Percentiles rank a stretch among this genome's conserved stretches.
Evolutionary conservation across 2,329 filamentous ascomycete species (phyloP).

Genomic region (Coniochaeta sp.): DNA sequence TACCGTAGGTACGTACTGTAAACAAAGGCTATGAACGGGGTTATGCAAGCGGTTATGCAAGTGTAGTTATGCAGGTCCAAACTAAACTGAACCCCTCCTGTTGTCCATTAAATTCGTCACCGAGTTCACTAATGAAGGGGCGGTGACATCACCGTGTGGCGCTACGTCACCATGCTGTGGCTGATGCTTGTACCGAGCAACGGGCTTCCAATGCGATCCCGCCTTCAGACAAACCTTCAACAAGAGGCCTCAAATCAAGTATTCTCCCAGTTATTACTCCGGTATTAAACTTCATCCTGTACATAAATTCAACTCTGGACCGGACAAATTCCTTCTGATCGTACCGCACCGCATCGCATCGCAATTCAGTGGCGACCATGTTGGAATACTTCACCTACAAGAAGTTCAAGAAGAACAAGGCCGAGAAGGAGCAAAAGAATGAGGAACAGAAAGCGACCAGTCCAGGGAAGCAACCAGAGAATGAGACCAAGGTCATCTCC

Average conservation of each 20-base stretch:
- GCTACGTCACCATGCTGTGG: slow-evolving; percentile 2
- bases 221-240: neutral
- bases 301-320: neutral
- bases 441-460: slow-evolving; percentile 18
- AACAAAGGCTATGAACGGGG: neutral
- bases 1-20: too few relatives aligned
- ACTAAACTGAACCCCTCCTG: too few relatives aligned
- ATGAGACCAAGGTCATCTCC: neutral
- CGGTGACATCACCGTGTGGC: slow-evolving; percentile 9
- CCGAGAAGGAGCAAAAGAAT: slow-evolving; percentile 34
- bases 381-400: slow-evolving; percentile 56
- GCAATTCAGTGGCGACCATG: slow-evolving; percentile 39
- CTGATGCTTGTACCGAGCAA: neutral
- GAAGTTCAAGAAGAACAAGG: slow-evolving; percentile 54
- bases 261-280: neutral
- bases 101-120: neutral
- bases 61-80: neutral
- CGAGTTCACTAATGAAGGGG: neutral
- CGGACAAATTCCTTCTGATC: neutral
- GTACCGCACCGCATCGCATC: neutral
- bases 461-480: slow-evolving; percentile 13
- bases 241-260: neutral
- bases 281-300: neutral
- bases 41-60: neutral
- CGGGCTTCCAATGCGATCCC: neutral